Evolutionary conservation across 371 early-diverging fungal species (phyloP), one percentile per base, ranked within the genome.

Genomic region (Mucor racemosus): DNA sequence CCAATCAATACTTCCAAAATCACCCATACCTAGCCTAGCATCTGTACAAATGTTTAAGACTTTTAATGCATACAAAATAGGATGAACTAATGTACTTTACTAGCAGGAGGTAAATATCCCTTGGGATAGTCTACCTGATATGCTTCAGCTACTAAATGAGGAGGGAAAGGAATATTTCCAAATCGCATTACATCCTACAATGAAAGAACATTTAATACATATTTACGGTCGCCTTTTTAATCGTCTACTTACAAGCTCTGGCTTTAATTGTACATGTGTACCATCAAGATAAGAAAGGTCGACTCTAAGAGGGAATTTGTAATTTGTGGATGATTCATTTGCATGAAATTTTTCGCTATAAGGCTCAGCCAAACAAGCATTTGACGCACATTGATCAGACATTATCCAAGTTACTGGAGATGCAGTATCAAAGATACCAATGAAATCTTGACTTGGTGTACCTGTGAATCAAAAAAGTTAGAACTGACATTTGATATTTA

Each of bases 381-480:
- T 54, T 4, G 72, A 62, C 3, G 48, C 62, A 69, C 77, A 77
- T 33, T 62, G 56, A 13, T 64, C 69, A 7, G 77, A 77, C 55
- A 72, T 67, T 11, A 68, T 68, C 66, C 73, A 77, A 1, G 75
- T 68, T 5, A 77, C 50, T 11, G 71, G 71, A n/a, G 77, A 62
- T 7, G 64, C 72, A 1, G 77, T 77, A 61, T 77, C 77, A 57
- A 77, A 77, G 14, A 77, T 53, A 2, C 72, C 77, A 3, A 67
- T 40, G 33, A 74, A 74, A 1, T 72, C 55, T 44, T 77, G 77
- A 3, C 54, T 62, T 19, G 77, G 75, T 21, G 70, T 75, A 38
- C 77, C 77, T 71, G 36, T 46, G 15, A n/a, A 15, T 5, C 13
- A 14, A 26, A 36, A 36, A 4, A 26, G 54, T 31, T 31, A 31